These are phyloP conservation scores for Carex kokanica DNA, from an alignment of 176 grass and related monocot genomes.

Conservation along the genomic window DNA sequence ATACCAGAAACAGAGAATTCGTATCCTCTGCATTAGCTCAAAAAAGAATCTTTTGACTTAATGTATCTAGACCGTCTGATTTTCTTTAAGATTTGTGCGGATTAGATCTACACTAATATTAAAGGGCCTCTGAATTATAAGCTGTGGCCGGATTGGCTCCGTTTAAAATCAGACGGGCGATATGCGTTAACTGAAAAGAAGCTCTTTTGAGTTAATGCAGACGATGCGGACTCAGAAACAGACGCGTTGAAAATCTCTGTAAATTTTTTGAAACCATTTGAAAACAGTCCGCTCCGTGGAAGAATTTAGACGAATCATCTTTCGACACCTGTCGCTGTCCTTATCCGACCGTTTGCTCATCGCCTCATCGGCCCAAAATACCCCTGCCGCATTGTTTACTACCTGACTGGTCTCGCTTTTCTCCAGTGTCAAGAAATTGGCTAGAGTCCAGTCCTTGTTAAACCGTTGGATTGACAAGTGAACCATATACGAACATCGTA, in stretches of 20 bases:
- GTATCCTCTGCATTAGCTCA: too few species aligned
- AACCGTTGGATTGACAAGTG: neutral
- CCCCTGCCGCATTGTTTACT: neutral
- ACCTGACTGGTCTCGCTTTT: neutral
- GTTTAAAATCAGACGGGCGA: too few species aligned
- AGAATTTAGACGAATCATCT: neutral
- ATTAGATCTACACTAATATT: too few species aligned
- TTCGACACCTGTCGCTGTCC: neutral
- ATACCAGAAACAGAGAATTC: too few species aligned
- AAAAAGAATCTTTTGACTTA: too few species aligned
- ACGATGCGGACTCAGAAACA: too few species aligned
- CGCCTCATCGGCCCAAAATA: conserved; percentile 36
- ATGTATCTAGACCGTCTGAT: too few species aligned
- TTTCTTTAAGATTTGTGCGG: too few species aligned
- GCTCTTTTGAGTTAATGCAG: too few species aligned
- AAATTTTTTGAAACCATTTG: conserved; percentile 34
- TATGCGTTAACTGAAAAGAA: too few species aligned
- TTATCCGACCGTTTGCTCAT: conserved; percentile 22
- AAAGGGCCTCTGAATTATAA: too few species aligned
- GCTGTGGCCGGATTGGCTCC: too few species aligned
- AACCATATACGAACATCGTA: neutral
- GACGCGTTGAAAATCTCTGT: conserved; percentile 16
- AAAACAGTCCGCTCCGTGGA: conserved; percentile 29
- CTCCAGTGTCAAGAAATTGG: neutral
- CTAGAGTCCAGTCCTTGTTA: neutral